Conservation (phyloP, 768 basidiomycete genomes). For the Arthromyces matolae region DNA sequence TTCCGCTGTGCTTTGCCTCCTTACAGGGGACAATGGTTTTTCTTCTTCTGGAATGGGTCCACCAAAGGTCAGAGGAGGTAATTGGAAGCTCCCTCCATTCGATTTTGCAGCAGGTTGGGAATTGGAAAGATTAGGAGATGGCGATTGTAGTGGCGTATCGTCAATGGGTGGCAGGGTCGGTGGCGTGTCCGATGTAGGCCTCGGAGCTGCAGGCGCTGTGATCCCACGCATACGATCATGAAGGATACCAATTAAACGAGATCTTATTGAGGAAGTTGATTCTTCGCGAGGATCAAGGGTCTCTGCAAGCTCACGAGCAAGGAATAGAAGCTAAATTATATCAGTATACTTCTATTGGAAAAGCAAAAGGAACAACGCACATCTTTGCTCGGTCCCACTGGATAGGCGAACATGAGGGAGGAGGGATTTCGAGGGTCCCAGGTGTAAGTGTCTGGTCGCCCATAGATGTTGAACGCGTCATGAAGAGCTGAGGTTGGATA, state of each 20-base stretch:
- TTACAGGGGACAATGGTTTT: slow-evolving; percentile 20
- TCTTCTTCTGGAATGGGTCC: slow-evolving; percentile 12
- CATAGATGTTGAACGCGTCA: slow-evolving; percentile 85
- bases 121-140: background rate
- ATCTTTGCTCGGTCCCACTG: slow-evolving; percentile 78
- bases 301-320: slow-evolving; percentile 81
- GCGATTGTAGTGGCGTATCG: slow-evolving; percentile 9
- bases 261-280: slow-evolving; percentile 66
- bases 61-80: slow-evolving; percentile 60
- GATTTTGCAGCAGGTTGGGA: slow-evolving; percentile 10
- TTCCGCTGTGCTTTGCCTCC: slow-evolving; percentile 14
- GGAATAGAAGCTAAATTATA: slow-evolving; percentile 65
- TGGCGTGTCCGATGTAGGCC: slow-evolving; percentile 23
- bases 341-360: slow-evolving; percentile 10
- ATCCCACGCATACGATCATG: slow-evolving; percentile 56
- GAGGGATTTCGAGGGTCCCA: slow-evolving; percentile 84
- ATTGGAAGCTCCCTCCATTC: slow-evolving; percentile 35
- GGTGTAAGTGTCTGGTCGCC: slow-evolving; percentile 78
- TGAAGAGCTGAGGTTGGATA: slow-evolving; percentile 56
- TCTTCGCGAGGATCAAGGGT: slow-evolving; percentile 74
- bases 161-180: slow-evolving; percentile 36
- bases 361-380: slow-evolving; percentile 42
- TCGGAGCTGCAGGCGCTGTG: slow-evolving; percentile 14
- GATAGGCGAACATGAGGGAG: slow-evolving; percentile 93
- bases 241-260: slow-evolving; percentile 58